Evolutionary conservation across 2,329 filamentous ascomycete species (phyloP), one percentile per base, ranked within the genome.

Genomic region (Colletotrichum sansevieriae): DNA sequence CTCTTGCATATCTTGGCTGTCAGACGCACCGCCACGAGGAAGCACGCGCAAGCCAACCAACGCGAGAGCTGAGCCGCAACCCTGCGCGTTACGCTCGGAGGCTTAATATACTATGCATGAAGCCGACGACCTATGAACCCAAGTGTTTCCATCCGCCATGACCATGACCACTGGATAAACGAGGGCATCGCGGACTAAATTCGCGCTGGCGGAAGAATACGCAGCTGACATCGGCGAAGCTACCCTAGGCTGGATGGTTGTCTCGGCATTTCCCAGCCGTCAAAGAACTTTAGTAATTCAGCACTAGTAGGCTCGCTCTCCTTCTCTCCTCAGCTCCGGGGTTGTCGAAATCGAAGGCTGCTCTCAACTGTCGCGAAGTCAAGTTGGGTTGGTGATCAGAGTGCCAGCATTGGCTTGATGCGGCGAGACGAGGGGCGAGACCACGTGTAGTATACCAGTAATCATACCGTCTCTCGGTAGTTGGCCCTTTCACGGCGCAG

Each of bases 1-100:
- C 35, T 29, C 46, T 20, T 61, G 58, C 58, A 61, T 29, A 29
- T 52, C 46, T 61, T 61, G 46, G 58, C 58, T 61, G 35, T 25
- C 44, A 51, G 44, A 61, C n/a, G 33, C 22, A 22, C 58, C 13
- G 15, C 18, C 46, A 43, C 9, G 46, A 49, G 22, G 41, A 33
- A 29, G 35, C 37, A 44, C 22, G 54, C 44, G 39, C 22, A 44
- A 10, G 22, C 12, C 54, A 44, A n/a, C 43, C 25, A 18, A 41
- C 29, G 29, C 18, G 18, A 20, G 43, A 22, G 52, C 20, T n/a
- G 44, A 20, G 44, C 13, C 33, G 44, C 46, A 51, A 60, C 13
- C 33, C 57, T 60, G 44, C 33, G 41, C 25, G 18, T 47, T 15
- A 33, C 33, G 52, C 58, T 13, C 7, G 29, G 58, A 52, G 58